Evolutionary conservation across 2,329 filamentous ascomycete species (phyloP).

Genomic region (Myriosclerotinia duriaeana): DNA sequence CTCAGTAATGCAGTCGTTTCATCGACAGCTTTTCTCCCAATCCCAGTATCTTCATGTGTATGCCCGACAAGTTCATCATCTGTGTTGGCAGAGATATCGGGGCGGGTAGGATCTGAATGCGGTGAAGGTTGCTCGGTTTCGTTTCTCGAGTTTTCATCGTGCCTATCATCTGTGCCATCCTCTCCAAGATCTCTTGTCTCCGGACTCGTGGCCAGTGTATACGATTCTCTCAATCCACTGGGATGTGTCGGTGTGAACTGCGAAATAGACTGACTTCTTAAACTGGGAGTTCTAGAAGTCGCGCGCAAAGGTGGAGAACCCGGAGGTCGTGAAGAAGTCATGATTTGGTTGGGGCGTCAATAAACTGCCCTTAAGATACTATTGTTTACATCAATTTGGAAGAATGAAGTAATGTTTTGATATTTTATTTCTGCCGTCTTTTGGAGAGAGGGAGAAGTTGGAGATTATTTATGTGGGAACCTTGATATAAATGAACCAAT

Average conservation of each 20-base stretch:
- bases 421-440: background rate
- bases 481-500: constrained; percentile 4
- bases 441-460: background rate
- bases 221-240: constrained; percentile 37
- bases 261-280: constrained; percentile 15
- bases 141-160: background rate
- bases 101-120: constrained; percentile 31
- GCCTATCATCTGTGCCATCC: constrained; percentile 29
- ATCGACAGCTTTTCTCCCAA: constrained; percentile 35
- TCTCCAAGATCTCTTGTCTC: constrained; percentile 15
- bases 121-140: constrained; percentile 25
- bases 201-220: constrained; percentile 34
- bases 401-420: constrained; percentile 13
- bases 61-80: constrained; percentile 27
- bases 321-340: constrained; percentile 20
- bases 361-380: constrained; percentile 4
- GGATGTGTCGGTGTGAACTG: constrained; percentile 33
- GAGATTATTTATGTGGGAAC: constrained; percentile 5
- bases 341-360: constrained; percentile 5
- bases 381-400: constrained; percentile 13
- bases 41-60: constrained; percentile 19
- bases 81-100: constrained; percentile 24
- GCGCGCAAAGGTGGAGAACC: constrained; percentile 12
- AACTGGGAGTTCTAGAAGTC: constrained; percentile 15
- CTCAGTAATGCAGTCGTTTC: constrained; percentile 56